Conservation (phyloP, 2,329 filamentous ascomycete genomes). For the Trichoderma semiorbis region DNA sequence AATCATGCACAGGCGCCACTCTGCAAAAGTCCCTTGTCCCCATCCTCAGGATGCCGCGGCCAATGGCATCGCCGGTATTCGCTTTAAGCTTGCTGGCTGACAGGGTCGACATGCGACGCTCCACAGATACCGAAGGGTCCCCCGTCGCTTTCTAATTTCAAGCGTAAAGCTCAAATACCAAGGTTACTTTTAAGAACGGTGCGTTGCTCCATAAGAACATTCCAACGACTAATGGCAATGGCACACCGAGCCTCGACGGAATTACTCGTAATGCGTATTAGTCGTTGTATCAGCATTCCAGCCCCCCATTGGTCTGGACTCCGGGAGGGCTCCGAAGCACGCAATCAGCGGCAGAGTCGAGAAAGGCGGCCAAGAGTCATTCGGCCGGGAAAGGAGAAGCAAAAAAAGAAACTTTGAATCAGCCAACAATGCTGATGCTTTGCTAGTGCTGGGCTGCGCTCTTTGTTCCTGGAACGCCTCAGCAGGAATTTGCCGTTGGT, state of each 20-base stretch:
- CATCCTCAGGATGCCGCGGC: not conserved
- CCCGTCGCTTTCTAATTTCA: constrained; percentile 5
- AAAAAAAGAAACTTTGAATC: not conserved
- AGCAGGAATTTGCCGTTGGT: constrained; percentile 2
- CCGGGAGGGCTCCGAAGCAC: constrained; percentile 3
- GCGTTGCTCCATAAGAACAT: not conserved
- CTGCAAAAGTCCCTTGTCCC: constrained; percentile 14
- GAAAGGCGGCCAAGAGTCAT: not conserved
- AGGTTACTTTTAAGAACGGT: constrained; percentile 3
- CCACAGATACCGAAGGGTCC: not conserved
- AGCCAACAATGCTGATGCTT: not conserved
- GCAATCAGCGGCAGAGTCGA: not conserved
- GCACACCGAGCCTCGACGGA: not conserved
- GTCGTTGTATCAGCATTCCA: not conserved
- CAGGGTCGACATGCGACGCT: constrained; percentile 9
- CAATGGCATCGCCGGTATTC: constrained; percentile 9
- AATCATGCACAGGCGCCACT: constrained; percentile 7
- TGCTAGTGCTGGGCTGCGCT: not conserved
- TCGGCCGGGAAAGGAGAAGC: not conserved
- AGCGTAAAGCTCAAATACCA: constrained; percentile 14
- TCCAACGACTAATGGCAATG: not conserved
- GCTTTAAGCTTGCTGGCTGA: not conserved
- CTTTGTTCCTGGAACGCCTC: constrained; percentile 5
- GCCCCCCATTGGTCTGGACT: not conserved
- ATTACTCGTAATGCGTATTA: not conserved